Percentiles rank a stretch among this genome's conserved stretches.
phyloP scores from a whole-genome alignment of 495 filamentous ascomycete species.

The Tuber umbilicatum region DNA sequence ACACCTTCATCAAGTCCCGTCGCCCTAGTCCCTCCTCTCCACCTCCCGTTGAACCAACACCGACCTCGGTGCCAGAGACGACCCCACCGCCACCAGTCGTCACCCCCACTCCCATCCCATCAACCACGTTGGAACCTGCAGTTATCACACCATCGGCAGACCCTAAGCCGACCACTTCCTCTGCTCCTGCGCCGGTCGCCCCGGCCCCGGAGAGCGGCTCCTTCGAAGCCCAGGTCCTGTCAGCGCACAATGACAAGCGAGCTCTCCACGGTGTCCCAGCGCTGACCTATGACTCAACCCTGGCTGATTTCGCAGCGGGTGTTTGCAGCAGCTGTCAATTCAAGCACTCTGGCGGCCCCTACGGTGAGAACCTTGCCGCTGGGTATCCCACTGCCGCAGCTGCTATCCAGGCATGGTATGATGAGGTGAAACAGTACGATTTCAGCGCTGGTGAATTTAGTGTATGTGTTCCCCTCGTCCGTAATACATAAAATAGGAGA shows the following conservation, averaged over 20 bases:
- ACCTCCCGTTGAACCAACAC: no score
- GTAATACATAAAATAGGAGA: background rate
- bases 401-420: conserved; percentile 36
- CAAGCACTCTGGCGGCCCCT: conserved; percentile 35
- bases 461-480: background rate
- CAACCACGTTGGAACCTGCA: conserved; percentile 8
- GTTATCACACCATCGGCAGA: background rate
- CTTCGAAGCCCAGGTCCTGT: conserved; percentile 15
- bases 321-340: conserved; percentile 58
- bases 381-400: conserved; percentile 21
- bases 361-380: conserved; percentile 41
- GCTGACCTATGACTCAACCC: conserved; percentile 56
- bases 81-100: background rate
- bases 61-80: background rate
- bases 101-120: conserved; percentile 8
- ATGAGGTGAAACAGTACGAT: conserved; percentile 23
- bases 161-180: background rate
- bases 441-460: conserved; percentile 25
- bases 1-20: background rate
- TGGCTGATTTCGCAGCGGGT: conserved; percentile 56
- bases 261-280: conserved; percentile 66
- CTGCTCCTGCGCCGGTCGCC: background rate
- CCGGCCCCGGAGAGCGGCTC: background rate
- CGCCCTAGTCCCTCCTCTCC: conserved; percentile 6
- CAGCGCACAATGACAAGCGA: conserved; percentile 74